Evolutionary conservation across 371 early-diverging fungal genomes (phyloP).

Genomic region (Nematocida sp.): DNA sequence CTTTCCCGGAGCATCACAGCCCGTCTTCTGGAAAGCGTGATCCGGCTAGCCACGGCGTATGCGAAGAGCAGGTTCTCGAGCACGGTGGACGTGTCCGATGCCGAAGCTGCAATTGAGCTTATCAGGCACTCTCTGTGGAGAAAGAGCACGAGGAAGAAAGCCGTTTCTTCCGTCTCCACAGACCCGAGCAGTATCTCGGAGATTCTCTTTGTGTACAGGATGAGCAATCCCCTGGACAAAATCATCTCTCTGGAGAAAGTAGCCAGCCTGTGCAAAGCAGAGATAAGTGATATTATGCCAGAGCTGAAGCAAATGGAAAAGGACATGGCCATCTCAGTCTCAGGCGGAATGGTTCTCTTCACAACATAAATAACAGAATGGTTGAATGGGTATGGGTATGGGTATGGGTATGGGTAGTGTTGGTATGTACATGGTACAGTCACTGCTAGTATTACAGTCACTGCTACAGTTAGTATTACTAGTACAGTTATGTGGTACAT

Average conservation of each 20-base stretch:
- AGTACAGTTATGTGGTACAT: no score
- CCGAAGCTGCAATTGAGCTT: constrained; percentile 55
- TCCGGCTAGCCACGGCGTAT: constrained; percentile 91
- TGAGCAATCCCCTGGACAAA: constrained; percentile 26
- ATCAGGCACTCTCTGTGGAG: constrained; percentile 54
- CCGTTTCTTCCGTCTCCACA: neutral
- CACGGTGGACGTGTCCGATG: constrained; percentile 68
- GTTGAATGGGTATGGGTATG: no score
- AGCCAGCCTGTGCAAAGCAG: neutral
- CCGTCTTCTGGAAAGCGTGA: constrained; percentile 92
- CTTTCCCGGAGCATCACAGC: constrained; percentile 76
- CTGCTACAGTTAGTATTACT: no score
- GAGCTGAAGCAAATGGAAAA: constrained; percentile 32
- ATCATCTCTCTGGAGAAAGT: constrained; percentile 34
- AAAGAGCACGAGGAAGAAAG: constrained; percentile 31
- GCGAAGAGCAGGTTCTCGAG: constrained; percentile 77
- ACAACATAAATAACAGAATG: no score
- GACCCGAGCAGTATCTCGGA: neutral
- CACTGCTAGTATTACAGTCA: no score
- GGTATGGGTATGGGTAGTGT: no score
- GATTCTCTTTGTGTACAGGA: constrained; percentile 21
- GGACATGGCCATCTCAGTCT: constrained; percentile 17
- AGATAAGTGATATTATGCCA: constrained; percentile 1
- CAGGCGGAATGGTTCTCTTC: constrained; percentile 44
- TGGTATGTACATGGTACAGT: no score